A percentile compares a stretch with the other conserved stretches of the same genome.
Evolutionary conservation across 306 rosid species (phyloP).

Genomic region (Macrotyloma uniflorum): DNA sequence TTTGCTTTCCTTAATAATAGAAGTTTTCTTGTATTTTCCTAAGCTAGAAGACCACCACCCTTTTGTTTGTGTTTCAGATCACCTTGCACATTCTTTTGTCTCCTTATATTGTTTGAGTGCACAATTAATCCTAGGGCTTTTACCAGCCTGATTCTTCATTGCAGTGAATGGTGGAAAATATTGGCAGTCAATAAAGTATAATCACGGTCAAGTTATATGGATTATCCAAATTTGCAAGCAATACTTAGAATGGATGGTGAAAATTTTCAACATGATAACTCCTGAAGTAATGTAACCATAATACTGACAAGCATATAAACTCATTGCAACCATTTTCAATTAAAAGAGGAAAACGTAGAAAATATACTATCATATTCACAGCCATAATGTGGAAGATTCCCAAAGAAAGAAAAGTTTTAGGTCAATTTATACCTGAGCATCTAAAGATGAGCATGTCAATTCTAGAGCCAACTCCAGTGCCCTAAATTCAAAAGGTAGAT

Average conservation of each 20-base stretch:
- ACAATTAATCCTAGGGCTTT: constrained; percentile 18
- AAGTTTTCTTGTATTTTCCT: not conserved
- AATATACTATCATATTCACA: not conserved
- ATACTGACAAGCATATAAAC: not conserved
- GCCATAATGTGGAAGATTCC: not conserved
- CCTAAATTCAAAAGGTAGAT: constrained; percentile 88
- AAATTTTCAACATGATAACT: constrained; percentile 26
- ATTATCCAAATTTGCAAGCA: constrained; percentile 5
- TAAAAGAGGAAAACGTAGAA: not conserved
- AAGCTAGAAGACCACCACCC: not conserved
- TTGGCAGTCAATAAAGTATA: not conserved
- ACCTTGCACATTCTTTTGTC: not conserved
- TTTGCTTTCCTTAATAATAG: not conserved
- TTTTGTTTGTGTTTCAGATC: constrained; percentile 4
- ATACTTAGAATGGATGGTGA: not conserved
- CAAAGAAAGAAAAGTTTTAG: constrained; percentile 17
- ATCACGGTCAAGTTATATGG: constrained; percentile 4
- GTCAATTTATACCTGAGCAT: constrained; percentile 75
- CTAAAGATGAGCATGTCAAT: constrained; percentile 85
- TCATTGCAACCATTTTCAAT: constrained; percentile 15
- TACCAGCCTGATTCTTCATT: constrained; percentile 19
- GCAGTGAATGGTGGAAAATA: constrained; percentile 21
- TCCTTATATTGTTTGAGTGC: not conserved
- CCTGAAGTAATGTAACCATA: constrained; percentile 9
- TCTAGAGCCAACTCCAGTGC: constrained; percentile 96